Evolutionary conservation across 2,329 filamentous ascomycete species (phyloP).

Genomic region (Pseudocercospora cruenta): DNA sequence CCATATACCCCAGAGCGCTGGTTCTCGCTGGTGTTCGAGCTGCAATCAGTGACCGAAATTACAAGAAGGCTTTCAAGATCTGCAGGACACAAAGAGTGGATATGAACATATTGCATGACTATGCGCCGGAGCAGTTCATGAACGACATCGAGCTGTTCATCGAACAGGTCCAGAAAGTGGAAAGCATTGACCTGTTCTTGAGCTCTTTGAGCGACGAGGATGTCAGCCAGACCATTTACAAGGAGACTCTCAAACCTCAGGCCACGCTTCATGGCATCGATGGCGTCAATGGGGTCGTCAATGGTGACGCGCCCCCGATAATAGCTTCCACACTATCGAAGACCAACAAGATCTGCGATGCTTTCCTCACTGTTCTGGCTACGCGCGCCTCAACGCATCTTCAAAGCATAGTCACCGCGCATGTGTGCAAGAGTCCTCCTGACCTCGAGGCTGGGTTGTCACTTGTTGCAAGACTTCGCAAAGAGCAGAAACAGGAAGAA

Average conservation of each 20-base stretch:
- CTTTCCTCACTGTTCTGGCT: constrained; percentile 71
- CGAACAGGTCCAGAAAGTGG: constrained; percentile 77
- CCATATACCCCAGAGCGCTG: constrained; percentile 88
- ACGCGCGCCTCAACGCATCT: constrained; percentile 66
- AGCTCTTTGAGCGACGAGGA: constrained; percentile 69
- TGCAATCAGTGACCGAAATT: constrained; percentile 78
- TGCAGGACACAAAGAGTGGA: constrained; percentile 94
- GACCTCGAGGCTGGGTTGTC: constrained; percentile 82
- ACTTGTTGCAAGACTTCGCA: constrained; percentile 73
- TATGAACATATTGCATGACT: constrained; percentile 96
- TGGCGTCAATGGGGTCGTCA: constrained; percentile 9
- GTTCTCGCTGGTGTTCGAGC: constrained; percentile 87
- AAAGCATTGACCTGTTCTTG: constrained; percentile 87
- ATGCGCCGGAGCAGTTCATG: constrained; percentile 85
- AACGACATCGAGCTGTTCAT: constrained; percentile 75
- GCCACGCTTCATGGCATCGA: constrained; percentile 13
- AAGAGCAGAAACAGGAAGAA: constrained; percentile 66
- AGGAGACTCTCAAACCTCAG: constrained; percentile 69
- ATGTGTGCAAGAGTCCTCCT: constrained; percentile 90
- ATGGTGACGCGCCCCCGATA: constrained; percentile 13
- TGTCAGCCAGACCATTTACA: constrained; percentile 90
- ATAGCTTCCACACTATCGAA: constrained; percentile 56
- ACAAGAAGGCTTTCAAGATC: constrained; percentile 79
- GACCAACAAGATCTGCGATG: constrained; percentile 86
- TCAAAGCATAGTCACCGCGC: constrained; percentile 91